A percentile compares a stretch with the other conserved stretches of the same genome.
phyloP scores from a whole-genome alignment of 164 flowering plant species.

The Piper longum region DNA sequence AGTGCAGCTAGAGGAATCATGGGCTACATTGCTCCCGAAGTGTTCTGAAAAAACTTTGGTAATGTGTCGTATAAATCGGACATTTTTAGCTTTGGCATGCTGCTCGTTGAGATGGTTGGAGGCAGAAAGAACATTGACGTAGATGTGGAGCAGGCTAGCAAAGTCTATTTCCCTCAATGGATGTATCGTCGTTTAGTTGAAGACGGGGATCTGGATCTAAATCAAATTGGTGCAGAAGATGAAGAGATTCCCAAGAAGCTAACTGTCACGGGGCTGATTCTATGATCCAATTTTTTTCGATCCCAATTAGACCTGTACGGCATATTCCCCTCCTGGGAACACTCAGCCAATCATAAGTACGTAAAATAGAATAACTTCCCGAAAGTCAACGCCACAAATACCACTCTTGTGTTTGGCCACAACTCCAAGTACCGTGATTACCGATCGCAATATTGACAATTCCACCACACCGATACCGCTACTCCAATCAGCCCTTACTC shows the following conservation, averaged over 20 bases:
- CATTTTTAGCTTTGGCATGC: conserved; percentile 18
- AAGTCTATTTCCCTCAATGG: not conserved
- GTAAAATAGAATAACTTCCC: too few species aligned
- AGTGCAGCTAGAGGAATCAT: conserved; percentile 11
- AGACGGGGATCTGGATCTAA: conserved; percentile 1
- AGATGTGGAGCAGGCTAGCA: not conserved
- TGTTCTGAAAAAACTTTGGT: not conserved
- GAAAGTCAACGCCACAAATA: too few species aligned
- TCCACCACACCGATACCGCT: too few species aligned
- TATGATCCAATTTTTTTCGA: too few species aligned
- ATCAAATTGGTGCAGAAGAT: not conserved
- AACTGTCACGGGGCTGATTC: too few species aligned
- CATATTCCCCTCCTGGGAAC: too few species aligned
- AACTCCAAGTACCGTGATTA: too few species aligned
- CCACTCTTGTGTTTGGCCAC: too few species aligned
- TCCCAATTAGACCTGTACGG: too few species aligned
- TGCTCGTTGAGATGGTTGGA: conserved; percentile 14
- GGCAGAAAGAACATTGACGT: not conserved
- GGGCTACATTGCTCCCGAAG: conserved; percentile 10
- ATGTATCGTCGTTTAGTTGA: not conserved
- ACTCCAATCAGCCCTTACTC: too few species aligned
- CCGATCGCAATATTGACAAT: too few species aligned
- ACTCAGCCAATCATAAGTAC: too few species aligned
- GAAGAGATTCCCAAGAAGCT: conserved; percentile 7
- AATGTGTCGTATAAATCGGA: conserved; percentile 11